Base-by-base conservation (phyloP, 2,329 filamentous ascomycete species). In the Alternaria sp. region DNA sequence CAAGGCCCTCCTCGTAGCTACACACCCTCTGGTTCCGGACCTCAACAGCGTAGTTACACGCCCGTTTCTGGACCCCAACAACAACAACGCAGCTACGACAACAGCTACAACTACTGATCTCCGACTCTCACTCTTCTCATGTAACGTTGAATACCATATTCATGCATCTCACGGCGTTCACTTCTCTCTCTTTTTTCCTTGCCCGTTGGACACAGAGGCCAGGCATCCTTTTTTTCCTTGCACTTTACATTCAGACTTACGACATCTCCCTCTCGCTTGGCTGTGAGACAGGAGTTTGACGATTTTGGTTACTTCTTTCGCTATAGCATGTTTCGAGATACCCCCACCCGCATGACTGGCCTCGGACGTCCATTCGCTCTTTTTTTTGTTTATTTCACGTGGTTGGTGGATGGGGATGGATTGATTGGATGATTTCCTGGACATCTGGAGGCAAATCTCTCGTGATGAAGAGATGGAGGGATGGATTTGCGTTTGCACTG, bases 331-430 rank as follows among this genome's bases (percentile, higher is more conserved):
- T 68, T 74, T 71, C 69, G 71, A 73, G 70, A 74, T 75, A 74
- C 71, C 72, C 70, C 61, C 60, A 61, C 63, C 58, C 40, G 54
- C 56, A 57, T 66, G 65, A 70, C 71, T 72, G 72, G 71, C 60
- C 63, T 74, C 71, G 72, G 69, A 73, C 71, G 69, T 74, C 65
- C 69, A 55, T 72, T 74, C 72, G 63, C 61, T 73, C 66, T 49
- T 65, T 55, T 51, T 60, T 51, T 51, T 44, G 42, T 36, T 31
- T 46, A 2, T 17, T 53, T 53, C 28, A 58, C 39, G 59, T 54
- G 50, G 40, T 45, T 41, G 42, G 45, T 24, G 42, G 31, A 54
- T 28, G n/a, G 3, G 50, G 26, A 36, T 13, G 29, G 21, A 23
- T 11, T 29, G 11, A 26, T 11, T 52, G 14, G 46, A 34, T 34